A percentile compares a stretch with the other conserved stretches of the same genome.
Evolutionary conservation across 306 rosid species (phyloP).

Genomic region (Calophaca sinica): DNA sequence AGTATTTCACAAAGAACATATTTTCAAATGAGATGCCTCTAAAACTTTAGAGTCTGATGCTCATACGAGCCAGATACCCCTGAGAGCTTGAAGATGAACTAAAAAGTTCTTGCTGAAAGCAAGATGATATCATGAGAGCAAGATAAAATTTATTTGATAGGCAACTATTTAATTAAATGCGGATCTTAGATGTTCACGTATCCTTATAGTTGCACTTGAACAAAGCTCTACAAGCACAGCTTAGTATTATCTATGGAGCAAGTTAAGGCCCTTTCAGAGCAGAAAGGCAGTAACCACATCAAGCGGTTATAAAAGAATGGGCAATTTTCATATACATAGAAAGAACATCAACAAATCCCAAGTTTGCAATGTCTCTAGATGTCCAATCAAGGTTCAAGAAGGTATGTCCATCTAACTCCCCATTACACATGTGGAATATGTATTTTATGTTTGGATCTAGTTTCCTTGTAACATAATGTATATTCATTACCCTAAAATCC

Average conservation of each 20-base stretch:
- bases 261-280: constrained; percentile 13
- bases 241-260: neutral
- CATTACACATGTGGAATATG: constrained; percentile 1
- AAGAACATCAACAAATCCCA: neutral
- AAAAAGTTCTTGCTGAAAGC: constrained; percentile 3
- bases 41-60: constrained; percentile 4
- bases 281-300: constrained; percentile 14
- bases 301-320: neutral
- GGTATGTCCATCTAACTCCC: constrained; percentile 3
- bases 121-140: neutral
- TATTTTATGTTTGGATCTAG: constrained; percentile 12
- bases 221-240: neutral
- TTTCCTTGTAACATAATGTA: neutral
- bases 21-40: constrained; percentile 30
- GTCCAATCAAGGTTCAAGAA: constrained; percentile 36
- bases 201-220: neutral
- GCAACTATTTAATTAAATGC: constrained; percentile 29
- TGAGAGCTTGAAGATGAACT: neutral
- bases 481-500: constrained; percentile 7
- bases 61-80: neutral
- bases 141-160: constrained; percentile 14
- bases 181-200: neutral
- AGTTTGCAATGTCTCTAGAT: constrained; percentile 17
- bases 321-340: constrained; percentile 17
- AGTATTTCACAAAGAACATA: constrained; percentile 26